A percentile compares a stretch with the other conserved stretches of the same genome.
Conservation (phyloP, 2,329 filamentous ascomycete genomes). For the Trichophyton benhamiae region DNA sequence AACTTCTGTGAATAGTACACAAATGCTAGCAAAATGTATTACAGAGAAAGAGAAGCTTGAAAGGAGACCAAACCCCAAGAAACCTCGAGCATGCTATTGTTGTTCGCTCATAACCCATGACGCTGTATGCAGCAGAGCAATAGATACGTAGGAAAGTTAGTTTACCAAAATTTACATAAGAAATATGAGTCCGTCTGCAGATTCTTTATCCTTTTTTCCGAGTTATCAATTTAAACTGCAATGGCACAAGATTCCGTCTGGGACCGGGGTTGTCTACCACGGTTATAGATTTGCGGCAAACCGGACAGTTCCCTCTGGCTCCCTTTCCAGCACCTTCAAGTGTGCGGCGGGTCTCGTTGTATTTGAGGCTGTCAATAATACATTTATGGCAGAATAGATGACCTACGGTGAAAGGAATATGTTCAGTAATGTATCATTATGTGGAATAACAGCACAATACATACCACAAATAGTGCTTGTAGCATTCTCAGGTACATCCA, state of each 20-base stretch:
- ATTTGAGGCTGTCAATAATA: constrained; percentile 47
- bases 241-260: constrained; percentile 27
- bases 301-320: constrained; percentile 32
- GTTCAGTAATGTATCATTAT: neutral
- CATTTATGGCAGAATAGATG: constrained; percentile 55
- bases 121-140: neutral
- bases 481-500: constrained; percentile 48
- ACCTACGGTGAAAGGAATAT: constrained; percentile 26
- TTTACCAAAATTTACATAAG: neutral
- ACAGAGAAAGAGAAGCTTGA: neutral
- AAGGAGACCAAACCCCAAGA: neutral
- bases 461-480: constrained; percentile 50
- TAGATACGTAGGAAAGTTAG: too few relatives aligned
- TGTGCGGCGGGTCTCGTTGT: constrained; percentile 39
- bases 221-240: constrained; percentile 27
- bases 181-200: neutral
- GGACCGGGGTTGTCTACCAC: constrained; percentile 26
- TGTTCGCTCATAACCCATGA: neutral
- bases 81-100: neutral
- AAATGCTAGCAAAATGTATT: too few relatives aligned
- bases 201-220: constrained; percentile 15
- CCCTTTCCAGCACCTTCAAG: constrained; percentile 23
- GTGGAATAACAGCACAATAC: constrained; percentile 16
- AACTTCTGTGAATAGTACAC: neutral
- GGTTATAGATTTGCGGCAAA: constrained; percentile 33